Conservation (phyloP, 2,329 filamentous ascomycete species). For the Aureobasidium sp. region DNA sequence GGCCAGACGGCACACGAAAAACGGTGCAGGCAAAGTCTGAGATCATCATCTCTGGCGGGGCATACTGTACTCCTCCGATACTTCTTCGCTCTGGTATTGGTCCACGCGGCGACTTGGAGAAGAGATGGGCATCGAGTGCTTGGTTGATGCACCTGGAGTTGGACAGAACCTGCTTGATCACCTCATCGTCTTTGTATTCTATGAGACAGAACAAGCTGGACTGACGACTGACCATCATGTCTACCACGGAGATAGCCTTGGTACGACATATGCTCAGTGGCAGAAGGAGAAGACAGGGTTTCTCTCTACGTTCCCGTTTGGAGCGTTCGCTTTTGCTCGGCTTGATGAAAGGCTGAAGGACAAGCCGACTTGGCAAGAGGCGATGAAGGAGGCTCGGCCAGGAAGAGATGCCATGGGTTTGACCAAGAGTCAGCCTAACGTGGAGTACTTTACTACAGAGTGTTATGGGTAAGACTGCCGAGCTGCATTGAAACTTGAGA, state of each 20-base stretch:
- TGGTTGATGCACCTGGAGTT: slow-evolving; percentile 41
- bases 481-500: background rate
- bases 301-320: slow-evolving; percentile 54
- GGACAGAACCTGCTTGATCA: slow-evolving; percentile 34
- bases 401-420: slow-evolving; percentile 57
- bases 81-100: slow-evolving; percentile 48
- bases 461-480: background rate
- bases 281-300: slow-evolving; percentile 51
- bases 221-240: slow-evolving; percentile 48
- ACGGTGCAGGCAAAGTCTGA: slow-evolving; percentile 37
- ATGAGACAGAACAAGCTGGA: slow-evolving; percentile 40
- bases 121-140: slow-evolving; percentile 36
- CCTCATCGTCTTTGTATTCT: slow-evolving; percentile 9
- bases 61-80: slow-evolving; percentile 44
- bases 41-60: slow-evolving; percentile 41
- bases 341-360: slow-evolving; percentile 50
- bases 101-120: slow-evolving; percentile 29
- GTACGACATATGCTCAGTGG: slow-evolving; percentile 47
- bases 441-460: slow-evolving; percentile 53
- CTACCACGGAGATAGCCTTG: slow-evolving; percentile 44
- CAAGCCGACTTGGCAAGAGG: slow-evolving; percentile 46
- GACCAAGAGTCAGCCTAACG: slow-evolving; percentile 46
- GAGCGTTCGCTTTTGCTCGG: slow-evolving; percentile 53
- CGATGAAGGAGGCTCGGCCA: slow-evolving; percentile 33
- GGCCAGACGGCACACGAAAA: slow-evolving; percentile 31